phyloP scores from a whole-genome alignment of 352 stramenopile species.

The Pythium vanterpoolii region DNA sequence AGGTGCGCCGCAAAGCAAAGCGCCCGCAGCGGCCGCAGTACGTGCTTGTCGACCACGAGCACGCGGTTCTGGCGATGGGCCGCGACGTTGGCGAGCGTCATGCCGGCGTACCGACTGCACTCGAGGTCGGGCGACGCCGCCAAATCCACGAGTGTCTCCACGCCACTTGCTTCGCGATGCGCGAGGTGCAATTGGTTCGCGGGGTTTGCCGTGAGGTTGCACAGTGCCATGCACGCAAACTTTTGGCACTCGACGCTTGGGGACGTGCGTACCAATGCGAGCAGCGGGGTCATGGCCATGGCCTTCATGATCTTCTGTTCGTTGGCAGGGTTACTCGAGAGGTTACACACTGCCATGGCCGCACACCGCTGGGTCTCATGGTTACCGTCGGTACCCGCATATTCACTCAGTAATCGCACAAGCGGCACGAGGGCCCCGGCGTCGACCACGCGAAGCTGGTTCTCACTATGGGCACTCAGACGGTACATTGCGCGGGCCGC shows the following conservation, averaged over 20 bases:
- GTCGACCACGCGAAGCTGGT: constrained; percentile 86
- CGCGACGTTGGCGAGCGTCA: constrained; percentile 94
- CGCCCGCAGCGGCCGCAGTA: constrained; percentile 69
- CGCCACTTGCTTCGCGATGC: constrained; percentile 51
- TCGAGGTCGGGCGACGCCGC: constrained; percentile 67
- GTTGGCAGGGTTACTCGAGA: constrained; percentile 69
- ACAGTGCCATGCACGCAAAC: constrained; percentile 93
- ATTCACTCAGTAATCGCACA: constrained; percentile 56
- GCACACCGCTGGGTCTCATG: constrained; percentile 71
- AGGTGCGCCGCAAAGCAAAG: constrained; percentile 82
- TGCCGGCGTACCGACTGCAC: constrained; percentile 87
- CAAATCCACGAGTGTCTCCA: constrained; percentile 81
- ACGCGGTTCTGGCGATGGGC: constrained; percentile 87
- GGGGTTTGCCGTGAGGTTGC: constrained; percentile 91
- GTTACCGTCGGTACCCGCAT: constrained; percentile 20
- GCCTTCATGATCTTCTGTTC: constrained; percentile 81
- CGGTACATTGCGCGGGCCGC: constrained; percentile 89
- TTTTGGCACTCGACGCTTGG: constrained; percentile 61
- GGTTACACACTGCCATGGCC: constrained; percentile 86
- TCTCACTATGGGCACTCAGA: constrained; percentile 79
- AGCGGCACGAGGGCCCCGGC: constrained; percentile 76
- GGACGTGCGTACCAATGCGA: constrained; percentile 53
- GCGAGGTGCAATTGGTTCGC: constrained; percentile 91
- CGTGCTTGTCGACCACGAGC: constrained; percentile 85
- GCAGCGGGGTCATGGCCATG: constrained; percentile 55